Base-by-base conservation (phyloP, 1,284 basidiomycete genomes). In the Cryptococcus neoformans region DNA sequence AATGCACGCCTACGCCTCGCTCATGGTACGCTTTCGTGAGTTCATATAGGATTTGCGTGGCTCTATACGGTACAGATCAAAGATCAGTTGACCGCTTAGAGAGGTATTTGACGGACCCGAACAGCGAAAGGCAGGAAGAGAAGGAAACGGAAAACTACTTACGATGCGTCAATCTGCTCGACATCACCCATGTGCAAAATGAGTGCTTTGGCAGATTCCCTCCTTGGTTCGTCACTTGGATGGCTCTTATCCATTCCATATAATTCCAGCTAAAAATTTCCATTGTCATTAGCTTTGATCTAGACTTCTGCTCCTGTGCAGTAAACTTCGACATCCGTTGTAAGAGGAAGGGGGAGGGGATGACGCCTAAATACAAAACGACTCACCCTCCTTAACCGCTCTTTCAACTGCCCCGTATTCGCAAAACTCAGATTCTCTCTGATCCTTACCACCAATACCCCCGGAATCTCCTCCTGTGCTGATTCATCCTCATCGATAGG, bases 351-450 rank as follows among this genome's bases (percentile, higher is more conserved):
- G 21, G 21, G 21, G 39, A 49, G 35, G 41, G 40, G 39, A 49
- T 17, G 4, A 35, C 48, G 28, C 44, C 40, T 16, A 11, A 38
- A 10, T 21, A 44, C 35, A 11, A n/a, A 12, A 21, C 12, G 9
- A 66, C 75, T 62, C 58, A 73, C 63, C 50, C 74, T 49, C 41
- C 92, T 82, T 16, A 96, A 78, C 21, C 93, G 86, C 71, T 94
- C 93, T 84, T 82, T 82, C 41, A 94, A 78, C 65, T 92, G 90
- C 38, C 89, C 89, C 16, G 91, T 92, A 72, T 95, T 95, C 17
- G 92, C 89, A 67, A 93, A 93, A 65, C 89, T 87, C 10, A 93
- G 78, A 63, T 84, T 87, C 78, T 93, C 90, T 45, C 89, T 79
- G 51, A 94, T 85, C 34, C 89, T 81, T 3, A 93, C 83, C 56